Conservation (phyloP, 371 early-diverging fungal species). For the Mortierella sp. region DNA sequence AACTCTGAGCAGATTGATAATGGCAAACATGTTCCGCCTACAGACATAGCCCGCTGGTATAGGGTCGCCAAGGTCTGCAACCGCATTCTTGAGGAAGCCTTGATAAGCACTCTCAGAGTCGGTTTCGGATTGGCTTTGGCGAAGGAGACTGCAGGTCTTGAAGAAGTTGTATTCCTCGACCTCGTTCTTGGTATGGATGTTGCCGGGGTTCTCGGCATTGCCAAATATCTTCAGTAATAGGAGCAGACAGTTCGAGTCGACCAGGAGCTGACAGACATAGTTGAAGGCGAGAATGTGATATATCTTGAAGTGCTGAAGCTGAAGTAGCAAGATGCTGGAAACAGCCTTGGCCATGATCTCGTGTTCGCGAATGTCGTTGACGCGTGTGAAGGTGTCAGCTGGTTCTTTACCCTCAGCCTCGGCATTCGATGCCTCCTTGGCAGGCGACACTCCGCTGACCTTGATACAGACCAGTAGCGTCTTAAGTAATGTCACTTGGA, state of each 20-base stretch:
- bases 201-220: slow-evolving; percentile 72
- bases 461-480: slow-evolving; percentile 51
- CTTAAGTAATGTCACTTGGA: slow-evolving; percentile 50
- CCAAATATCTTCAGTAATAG: slow-evolving; percentile 85
- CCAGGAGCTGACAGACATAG: slow-evolving; percentile 79
- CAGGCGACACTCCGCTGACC: slow-evolving; percentile 31
- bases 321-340: slow-evolving; percentile 72
- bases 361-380: slow-evolving; percentile 52
- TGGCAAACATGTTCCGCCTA: slow-evolving; percentile 77
- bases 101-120: slow-evolving; percentile 25
- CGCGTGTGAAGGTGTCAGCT: slow-evolving; percentile 39
- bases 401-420: slow-evolving; percentile 38
- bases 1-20: slow-evolving; percentile 81
- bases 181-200: slow-evolving; percentile 69
- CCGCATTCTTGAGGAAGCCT: slow-evolving; percentile 16
- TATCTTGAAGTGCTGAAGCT: slow-evolving; percentile 78
- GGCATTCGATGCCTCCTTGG: slow-evolving; percentile 35
- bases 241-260: slow-evolving; percentile 86
- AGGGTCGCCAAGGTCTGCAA: slow-evolving; percentile 39
- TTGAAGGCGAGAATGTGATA: slow-evolving; percentile 83
- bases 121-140: slow-evolving; percentile 10
- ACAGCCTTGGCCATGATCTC: slow-evolving; percentile 85
- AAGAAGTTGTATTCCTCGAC: slow-evolving; percentile 64
- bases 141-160: slow-evolving; percentile 31
- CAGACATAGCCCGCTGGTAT: slow-evolving; percentile 50